Evolutionary conservation across 2,329 filamentous ascomycete species (phyloP), one percentile per base, ranked within the genome.

Genomic region (Thielaviopsis cerberus): DNA sequence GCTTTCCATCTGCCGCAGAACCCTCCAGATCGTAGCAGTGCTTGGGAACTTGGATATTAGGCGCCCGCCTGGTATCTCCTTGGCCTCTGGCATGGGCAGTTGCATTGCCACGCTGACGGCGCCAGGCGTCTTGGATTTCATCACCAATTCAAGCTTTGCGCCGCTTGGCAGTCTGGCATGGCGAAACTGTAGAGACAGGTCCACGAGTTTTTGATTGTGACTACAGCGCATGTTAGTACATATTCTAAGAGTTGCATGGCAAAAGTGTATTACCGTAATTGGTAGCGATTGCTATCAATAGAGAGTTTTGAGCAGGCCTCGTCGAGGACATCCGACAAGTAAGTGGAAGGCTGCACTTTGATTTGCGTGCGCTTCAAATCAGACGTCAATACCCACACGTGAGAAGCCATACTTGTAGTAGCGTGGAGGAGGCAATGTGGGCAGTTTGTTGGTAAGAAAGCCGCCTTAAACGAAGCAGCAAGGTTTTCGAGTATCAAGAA

Each of bases 91-190:
- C 37, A 83, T 77, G 3, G 88, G 87, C 26, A 96, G 74, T 67
- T 94, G 87, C 13, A 98, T 74, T n/a, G 88, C 91, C 50, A 98
- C 85, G 48, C 85, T 89, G 58, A 98, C 85, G 53, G 85, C 85
- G 1, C 88, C 84, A 0, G 90, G 85, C 0, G 89, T 92, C 59
- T 87, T 86, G 52, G 90, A 92, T 60, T 85, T 83, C 67, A 88
- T 83, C 23, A 96, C 85, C 54, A 98, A 85, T 67, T 97, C 90
- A 60, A 98, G 81, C 67, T 94, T 94, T 60, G 92, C 91, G 62
- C 92, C 92, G 41, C 87, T 80, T 13, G 79, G 76, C 5, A 98
- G 82, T 54, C 89, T 88, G 4, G 89, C 85, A 26, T 91, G 81
- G 53, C 91, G 83, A 68, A 90, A 88, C 50, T 87, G 85, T 58